Percentiles rank a stretch among this genome's conserved stretches.
phyloP scores from a whole-genome alignment of 495 filamentous ascomycete species.

The Aspergillus biplanus region DNA sequence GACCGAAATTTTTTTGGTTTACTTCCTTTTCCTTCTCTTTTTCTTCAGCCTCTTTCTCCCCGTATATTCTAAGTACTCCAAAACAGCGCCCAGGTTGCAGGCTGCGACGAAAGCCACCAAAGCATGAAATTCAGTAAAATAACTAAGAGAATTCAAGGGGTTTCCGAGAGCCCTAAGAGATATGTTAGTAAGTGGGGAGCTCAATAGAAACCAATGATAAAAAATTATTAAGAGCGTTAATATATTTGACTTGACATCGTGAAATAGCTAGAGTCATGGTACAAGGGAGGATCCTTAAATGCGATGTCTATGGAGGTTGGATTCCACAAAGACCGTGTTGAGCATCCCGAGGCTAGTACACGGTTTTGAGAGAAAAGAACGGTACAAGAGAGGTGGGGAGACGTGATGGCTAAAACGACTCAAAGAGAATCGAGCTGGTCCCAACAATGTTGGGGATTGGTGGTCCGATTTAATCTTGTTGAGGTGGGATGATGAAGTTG shows the following conservation, averaged over 20 bases:
- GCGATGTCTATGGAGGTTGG: too few relatives aligned
- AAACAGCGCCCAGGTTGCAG: conserved; percentile 14
- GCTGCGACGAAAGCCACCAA: neutral
- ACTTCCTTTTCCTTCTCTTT: conserved; percentile 14
- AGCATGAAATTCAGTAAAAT: neutral
- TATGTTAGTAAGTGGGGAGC: neutral
- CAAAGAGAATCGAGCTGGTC: neutral
- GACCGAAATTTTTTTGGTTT: neutral
- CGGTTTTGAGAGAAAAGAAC: neutral
- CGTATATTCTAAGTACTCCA: conserved; percentile 8
- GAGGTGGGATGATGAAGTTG: neutral
- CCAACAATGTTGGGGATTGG: too few relatives aligned
- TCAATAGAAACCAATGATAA: too few relatives aligned
- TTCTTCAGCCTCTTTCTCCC: conserved; percentile 8
- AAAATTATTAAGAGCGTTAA: too few relatives aligned
- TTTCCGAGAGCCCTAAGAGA: neutral
- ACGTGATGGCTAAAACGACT: neutral
- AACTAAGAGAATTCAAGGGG: neutral
- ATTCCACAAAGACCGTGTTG: too few relatives aligned
- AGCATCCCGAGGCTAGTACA: too few relatives aligned
- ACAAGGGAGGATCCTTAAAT: too few relatives aligned
- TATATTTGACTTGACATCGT: too few relatives aligned
- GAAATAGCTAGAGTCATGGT: too few relatives aligned
- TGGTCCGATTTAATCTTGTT: neutral
- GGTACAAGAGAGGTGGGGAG: neutral